Conservation (phyloP, 306 rosid genomes). For the Mimosa bimucronata region DNA sequence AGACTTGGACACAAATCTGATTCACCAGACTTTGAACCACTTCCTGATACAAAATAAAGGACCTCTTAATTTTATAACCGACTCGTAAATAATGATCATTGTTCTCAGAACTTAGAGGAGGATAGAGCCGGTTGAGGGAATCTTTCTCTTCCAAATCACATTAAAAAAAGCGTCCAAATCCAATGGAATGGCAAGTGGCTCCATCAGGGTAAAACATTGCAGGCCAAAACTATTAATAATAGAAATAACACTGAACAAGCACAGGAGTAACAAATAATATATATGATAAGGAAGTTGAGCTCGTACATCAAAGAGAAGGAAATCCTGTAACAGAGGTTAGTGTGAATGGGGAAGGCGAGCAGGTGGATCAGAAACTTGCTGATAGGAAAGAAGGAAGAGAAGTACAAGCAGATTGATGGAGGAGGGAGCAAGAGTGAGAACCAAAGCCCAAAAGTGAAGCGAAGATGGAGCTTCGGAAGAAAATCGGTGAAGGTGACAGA, state of each 20-base stretch:
- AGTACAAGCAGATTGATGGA: conserved; percentile 45
- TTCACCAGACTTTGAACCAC: background rate
- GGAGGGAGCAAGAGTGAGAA: background rate
- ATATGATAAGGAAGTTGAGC: conserved; percentile 13
- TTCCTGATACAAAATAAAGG: conserved; percentile 14
- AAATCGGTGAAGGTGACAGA: conserved; percentile 42
- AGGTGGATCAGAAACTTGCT: conserved; percentile 81
- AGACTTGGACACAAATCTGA: background rate
- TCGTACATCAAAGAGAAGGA: background rate
- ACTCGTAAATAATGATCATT: conserved; percentile 10
- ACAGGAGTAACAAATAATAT: background rate
- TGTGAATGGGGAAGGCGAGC: conserved; percentile 76
- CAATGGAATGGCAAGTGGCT: conserved; percentile 72
- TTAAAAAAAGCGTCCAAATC: conserved; percentile 3
- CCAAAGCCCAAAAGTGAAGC: conserved; percentile 52
- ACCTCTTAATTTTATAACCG: conserved; percentile 17
- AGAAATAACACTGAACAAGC: background rate
- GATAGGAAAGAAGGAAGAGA: conserved; percentile 66
- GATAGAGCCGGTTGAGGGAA: conserved; percentile 27
- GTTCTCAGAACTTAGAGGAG: background rate
- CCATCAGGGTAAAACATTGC: conserved; percentile 49
- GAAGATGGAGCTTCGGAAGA: conserved; percentile 82
- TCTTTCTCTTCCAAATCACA: background rate
- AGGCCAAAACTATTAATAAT: conserved; percentile 56
- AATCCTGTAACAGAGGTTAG: background rate